Percentiles rank a stretch among this genome's conserved stretches.
These are phyloP conservation scores for Gossypium thurberi DNA, from an alignment of 345 rosid species.

Conservation along the genomic window DNA sequence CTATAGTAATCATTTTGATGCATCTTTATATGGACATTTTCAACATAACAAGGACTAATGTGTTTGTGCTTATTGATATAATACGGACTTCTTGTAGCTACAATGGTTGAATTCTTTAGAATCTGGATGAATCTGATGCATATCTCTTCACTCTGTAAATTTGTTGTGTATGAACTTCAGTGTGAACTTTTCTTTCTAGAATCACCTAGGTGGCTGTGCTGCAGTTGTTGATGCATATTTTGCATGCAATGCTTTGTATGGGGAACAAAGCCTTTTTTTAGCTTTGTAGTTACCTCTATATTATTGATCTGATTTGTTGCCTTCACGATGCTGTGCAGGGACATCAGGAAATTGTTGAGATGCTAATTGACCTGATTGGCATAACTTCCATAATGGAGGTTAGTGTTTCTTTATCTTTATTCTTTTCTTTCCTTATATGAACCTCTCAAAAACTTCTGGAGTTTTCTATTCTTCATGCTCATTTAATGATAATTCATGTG, in stretches of 20 bases:
- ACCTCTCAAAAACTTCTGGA: neutral
- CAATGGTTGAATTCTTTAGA: neutral
- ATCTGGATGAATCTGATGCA: neutral
- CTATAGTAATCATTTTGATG: no score
- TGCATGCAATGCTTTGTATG: neutral
- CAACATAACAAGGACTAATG: neutral
- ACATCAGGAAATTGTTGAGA: conserved; percentile 62
- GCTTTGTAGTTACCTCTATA: neutral
- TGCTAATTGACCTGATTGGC: conserved; percentile 81
- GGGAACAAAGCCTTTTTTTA: neutral
- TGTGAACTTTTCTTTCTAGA: neutral
- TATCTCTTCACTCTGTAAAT: neutral
- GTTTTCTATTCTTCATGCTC: neutral
- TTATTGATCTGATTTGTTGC: neutral
- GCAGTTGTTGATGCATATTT: neutral
- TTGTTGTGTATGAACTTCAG: neutral
- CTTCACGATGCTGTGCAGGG: conserved; percentile 40
- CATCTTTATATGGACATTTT: neutral
- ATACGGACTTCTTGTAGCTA: neutral
- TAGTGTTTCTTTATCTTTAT: conserved; percentile 19
- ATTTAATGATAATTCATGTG: neutral
- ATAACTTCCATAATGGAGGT: conserved; percentile 98
- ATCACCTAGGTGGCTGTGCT: neutral
- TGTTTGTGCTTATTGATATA: neutral
- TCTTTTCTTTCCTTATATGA: conserved; percentile 12